These are phyloP conservation scores for Penicillium expansum DNA, from an alignment of 2,329 filamentous ascomycete species.

Conservation along the genomic window DNA sequence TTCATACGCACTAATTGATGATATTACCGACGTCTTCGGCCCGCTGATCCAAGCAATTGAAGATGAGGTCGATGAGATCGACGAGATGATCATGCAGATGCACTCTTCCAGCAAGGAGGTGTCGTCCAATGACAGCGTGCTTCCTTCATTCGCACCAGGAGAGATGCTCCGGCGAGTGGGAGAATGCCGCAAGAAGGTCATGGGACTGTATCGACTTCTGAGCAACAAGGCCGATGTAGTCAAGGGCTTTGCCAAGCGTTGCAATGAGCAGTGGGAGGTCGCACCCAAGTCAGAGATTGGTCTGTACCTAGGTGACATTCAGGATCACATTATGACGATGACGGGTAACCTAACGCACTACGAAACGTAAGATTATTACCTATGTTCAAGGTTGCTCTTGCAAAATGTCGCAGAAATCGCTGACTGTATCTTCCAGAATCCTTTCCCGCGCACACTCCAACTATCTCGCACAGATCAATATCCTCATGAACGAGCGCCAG, in stretches of 20 bases:
- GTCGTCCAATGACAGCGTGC: slow-evolving; percentile 30
- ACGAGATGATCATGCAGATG: slow-evolving; percentile 81
- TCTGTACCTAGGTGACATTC: slow-evolving; percentile 95
- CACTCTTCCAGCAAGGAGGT: slow-evolving; percentile 57
- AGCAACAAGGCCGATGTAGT: slow-evolving; percentile 99
- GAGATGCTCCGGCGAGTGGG: slow-evolving; percentile 93
- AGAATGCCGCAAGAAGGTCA: slow-evolving; percentile 94
- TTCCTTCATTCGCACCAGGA: slow-evolving; percentile 50
- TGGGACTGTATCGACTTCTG: slow-evolving; percentile 86
- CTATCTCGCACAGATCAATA: slow-evolving; percentile 99
- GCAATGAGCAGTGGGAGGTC: slow-evolving; percentile 97
- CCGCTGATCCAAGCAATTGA: slow-evolving; percentile 91
- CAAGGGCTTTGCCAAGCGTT: slow-evolving; percentile 97
- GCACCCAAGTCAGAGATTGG: slow-evolving; percentile 94
- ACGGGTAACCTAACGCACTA: slow-evolving; percentile 94
- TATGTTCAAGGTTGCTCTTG: background rate
- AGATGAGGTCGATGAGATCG: slow-evolving; percentile 94
- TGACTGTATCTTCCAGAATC: slow-evolving; percentile 55
- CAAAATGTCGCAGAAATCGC: slow-evolving; percentile 16
- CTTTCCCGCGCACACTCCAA: slow-evolving; percentile 89
- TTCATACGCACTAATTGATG: slow-evolving; percentile 95
- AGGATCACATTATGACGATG: slow-evolving; percentile 99
- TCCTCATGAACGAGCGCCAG: slow-evolving; percentile 96
- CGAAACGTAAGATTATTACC: slow-evolving; percentile 69
- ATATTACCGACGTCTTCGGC: slow-evolving; percentile 94